These are phyloP conservation scores for Acanthamoeba lugdunensis DNA, from an alignment of 208 protist species.

Conservation along the genomic window DNA sequence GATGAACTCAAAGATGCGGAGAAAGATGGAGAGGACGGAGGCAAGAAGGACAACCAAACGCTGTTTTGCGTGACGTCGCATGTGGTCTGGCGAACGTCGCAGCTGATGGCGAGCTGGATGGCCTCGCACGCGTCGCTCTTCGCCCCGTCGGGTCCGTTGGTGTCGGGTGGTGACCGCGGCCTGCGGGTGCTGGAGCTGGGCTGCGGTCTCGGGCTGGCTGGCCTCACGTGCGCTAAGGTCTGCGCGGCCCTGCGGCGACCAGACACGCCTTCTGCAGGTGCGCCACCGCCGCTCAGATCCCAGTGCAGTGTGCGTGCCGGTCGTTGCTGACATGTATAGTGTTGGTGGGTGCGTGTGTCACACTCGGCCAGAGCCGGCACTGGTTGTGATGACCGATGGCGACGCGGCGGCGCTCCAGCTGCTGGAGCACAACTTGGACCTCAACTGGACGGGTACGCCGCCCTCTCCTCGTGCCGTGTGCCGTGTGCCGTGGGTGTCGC, in stretches of 20 bases:
- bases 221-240: slow-evolving; percentile 27
- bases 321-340: no score
- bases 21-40: neutral
- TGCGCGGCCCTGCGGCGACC: neutral
- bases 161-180: neutral
- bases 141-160: neutral
- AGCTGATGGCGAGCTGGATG: slow-evolving; percentile 63
- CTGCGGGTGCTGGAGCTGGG: slow-evolving; percentile 48
- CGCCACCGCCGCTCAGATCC: neutral
- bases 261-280: neutral
- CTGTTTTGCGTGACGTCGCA: slow-evolving; percentile 48
- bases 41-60: neutral
- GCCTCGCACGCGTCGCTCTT: neutral
- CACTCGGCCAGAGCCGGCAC: neutral
- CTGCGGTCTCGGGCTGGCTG: slow-evolving; percentile 35
- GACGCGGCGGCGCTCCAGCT: slow-evolving; percentile 21
- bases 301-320: neutral
- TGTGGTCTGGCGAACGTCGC: slow-evolving; percentile 38
- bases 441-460: slow-evolving; percentile 9
- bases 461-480: neutral
- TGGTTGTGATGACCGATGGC: slow-evolving; percentile 43
- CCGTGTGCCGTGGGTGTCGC: no score
- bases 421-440: slow-evolving; percentile 42
- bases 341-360: no score
- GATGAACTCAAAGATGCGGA: neutral